Evolutionary conservation across 176 grass and related monocot species (phyloP), one percentile per base, ranked within the genome.

Genomic region (Aegilops speltoides): DNA sequence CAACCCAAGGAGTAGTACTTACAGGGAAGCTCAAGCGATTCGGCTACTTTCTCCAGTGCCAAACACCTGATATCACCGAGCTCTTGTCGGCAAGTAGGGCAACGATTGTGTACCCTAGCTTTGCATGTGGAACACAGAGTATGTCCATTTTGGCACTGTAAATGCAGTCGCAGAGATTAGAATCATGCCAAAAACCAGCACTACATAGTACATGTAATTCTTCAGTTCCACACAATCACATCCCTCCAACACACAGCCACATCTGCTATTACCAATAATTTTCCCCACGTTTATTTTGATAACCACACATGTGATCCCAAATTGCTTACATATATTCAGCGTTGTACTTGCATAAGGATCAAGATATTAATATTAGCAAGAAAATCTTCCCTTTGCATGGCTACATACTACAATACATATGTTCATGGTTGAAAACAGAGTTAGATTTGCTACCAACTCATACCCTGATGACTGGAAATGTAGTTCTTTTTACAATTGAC

Each of bases 21-120:
- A 70, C 95, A 98, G 29, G 95, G 93, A 76, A 93, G 91, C 87
- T 95, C 91, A 50, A 98, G 89, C 46, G 91, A 95, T 85, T 98
- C 95, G 1, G 93, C 95, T 36, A 98, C 95, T 88, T 98, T 98
- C 88, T 98, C 95, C 83, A 98, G 87, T 29, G 93, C 95, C 84
- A 98, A 86, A 89, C 95, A 98, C 81, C 95, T 94, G 69, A 98
- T 95, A 85, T 95, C 93, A 36, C 95, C 95, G 9, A 98, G 91
- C 82, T 93, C 95, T 88, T 93, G 93, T 78, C 89, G 89, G 78
- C 95, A 98, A n/a, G 95, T 98, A 64, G 95, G 95, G 69, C 95
- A 98, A 36, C 90, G 91, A 24, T 95, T 95, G 72, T 93, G 92
- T 7, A 98, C 95, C 88, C 89, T 88, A 68, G 91, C 64, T 85